Evolutionary conservation across 257 asterid species (phyloP), one percentile per base, ranked within the genome.

Genomic region (Ophiorrhiza pumila): DNA sequence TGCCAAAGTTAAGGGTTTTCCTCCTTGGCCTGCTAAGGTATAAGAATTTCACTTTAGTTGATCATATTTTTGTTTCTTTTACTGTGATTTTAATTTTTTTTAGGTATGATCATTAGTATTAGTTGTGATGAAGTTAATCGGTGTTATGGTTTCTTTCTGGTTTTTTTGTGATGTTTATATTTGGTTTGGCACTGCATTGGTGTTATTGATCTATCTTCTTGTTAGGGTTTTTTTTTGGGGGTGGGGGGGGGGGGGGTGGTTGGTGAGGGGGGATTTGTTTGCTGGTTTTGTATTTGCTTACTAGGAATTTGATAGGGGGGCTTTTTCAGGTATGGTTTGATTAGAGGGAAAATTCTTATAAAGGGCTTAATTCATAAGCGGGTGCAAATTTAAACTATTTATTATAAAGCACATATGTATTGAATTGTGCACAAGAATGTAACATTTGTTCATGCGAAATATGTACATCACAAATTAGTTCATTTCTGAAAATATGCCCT

Each of bases 21-120:
- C 96, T 65, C 82, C 93, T 79, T 92, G 97, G 97, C 96, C 97
- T 72, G 96, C 97, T 76, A 92, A 92, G 96, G 96, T 92, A 46
- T 15, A 12, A 31, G 27, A 20, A 23, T 53, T 71, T 50, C 25
- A 23, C 11, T 64, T 23, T 8, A 27, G 3, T 64, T 22, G 14
- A 23, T 64, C 29, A 63, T 70, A 13, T 72, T 20, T 73, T 77
- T 60, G 77, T 3, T 53, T 61, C 41, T 27, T 20, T 20, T 2
- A 58, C n/a, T n/a, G 14, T 7, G 1, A 13, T 25, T 12, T 47
- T 68, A 22, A n/a, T n/a, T 17, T n/a, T 31, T 45, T 37, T 66
- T 18, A 7, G 13, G 27, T 45, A 14, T 31, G 56, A 27, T 18
- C 22, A 22, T 18, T 46, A n/a, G 47, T 63, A 13, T 27, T 22